These are phyloP conservation scores for Fusarium nodosum DNA, from an alignment of 2,329 filamentous ascomycete species.

Conservation along the genomic window DNA sequence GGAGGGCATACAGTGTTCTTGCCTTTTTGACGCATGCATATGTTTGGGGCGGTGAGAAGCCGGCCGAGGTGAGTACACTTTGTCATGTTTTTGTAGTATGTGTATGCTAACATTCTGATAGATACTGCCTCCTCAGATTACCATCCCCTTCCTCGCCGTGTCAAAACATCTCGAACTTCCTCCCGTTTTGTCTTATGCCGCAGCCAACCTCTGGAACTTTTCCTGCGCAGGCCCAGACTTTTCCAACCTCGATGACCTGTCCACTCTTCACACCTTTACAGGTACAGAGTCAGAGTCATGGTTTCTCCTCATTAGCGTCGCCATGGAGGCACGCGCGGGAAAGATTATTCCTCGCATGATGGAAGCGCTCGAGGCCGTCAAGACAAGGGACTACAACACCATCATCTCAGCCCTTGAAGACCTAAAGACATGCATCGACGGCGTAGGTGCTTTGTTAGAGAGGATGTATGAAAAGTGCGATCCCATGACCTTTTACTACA, in stretches of 20 bases:
- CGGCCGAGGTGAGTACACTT: slow-evolving; percentile 71
- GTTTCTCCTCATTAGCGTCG: slow-evolving; percentile 92
- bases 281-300: slow-evolving; percentile 92
- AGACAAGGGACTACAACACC: slow-evolving; percentile 68
- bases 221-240: slow-evolving; percentile 67
- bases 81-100: fast-evolving
- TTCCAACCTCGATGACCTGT: slow-evolving; percentile 76
- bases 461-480: slow-evolving; percentile 93
- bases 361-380: slow-evolving; percentile 77
- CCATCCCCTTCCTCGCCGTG: slow-evolving; percentile 79
- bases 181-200: slow-evolving; percentile 91
- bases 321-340: slow-evolving; percentile 87
- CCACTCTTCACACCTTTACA: slow-evolving; percentile 84
- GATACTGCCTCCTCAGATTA: slow-evolving; percentile 80
- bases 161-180: slow-evolving; percentile 83
- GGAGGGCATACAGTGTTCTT: slow-evolving; percentile 83
- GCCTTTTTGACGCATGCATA: slow-evolving; percentile 87
- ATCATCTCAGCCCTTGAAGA: slow-evolving; percentile 74
- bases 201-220: slow-evolving; percentile 92
- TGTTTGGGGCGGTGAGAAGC: slow-evolving; percentile 86
- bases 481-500: slow-evolving; percentile 88
- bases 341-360: slow-evolving; percentile 83
- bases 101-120: slow-evolving; percentile 50
- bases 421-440: slow-evolving; percentile 76
- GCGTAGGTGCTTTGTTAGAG: slow-evolving; percentile 76